A percentile compares a stretch with the other conserved stretches of the same genome.
phyloP scores from a whole-genome alignment of 2,329 filamentous ascomycete species.

The Tolypocladium ophioglossoides region DNA sequence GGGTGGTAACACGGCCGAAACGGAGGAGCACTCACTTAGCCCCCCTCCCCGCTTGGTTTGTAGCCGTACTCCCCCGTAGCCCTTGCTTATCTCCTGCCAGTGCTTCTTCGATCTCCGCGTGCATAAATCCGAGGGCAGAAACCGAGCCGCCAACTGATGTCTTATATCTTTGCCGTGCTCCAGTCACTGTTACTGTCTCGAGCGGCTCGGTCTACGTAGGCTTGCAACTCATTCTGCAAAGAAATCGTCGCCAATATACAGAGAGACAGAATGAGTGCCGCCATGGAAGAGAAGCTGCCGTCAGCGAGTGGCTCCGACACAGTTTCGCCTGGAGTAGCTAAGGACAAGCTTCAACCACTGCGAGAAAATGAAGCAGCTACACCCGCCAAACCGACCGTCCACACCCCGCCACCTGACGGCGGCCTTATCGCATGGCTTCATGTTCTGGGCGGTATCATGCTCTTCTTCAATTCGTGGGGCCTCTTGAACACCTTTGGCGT shows the following conservation, averaged over 20 bases:
- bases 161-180: background rate
- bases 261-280: background rate
- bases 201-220: background rate
- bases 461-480: constrained; percentile 47
- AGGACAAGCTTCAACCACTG: too few species aligned
- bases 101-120: background rate
- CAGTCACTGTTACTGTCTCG: background rate
- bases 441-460: constrained; percentile 37
- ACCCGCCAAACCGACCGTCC: background rate
- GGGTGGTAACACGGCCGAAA: background rate
- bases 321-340: background rate
- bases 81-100: background rate
- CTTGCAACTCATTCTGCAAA: background rate
- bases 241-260: background rate
- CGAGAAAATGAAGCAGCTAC: background rate
- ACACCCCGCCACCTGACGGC: constrained; percentile 26
- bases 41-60: too few species aligned
- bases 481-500: constrained; percentile 35
- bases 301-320: background rate
- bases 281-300: background rate
- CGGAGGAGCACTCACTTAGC: background rate
- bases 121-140: background rate
- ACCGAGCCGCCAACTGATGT: too few species aligned
- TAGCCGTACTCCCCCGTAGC: too few species aligned
- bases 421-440: constrained; percentile 45